Evolutionary conservation across 192 early-diverging fungal genomes (phyloP).

Genomic region (Gorgonomyces haynaldii): DNA sequence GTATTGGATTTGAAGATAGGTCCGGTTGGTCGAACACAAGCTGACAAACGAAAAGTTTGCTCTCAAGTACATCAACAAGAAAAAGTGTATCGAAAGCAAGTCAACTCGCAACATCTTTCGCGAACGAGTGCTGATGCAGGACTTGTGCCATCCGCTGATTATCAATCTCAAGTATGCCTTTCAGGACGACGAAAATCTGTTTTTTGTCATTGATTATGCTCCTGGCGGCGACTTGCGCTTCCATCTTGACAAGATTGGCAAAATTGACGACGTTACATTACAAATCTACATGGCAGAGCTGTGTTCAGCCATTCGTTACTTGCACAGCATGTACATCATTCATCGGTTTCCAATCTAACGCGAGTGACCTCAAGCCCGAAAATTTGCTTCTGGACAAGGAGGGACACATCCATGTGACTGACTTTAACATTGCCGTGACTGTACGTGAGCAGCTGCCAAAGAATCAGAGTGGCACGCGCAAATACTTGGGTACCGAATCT

Average conservation of each 20-base stretch:
- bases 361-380: constrained; percentile 14
- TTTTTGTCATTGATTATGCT: constrained; percentile 50
- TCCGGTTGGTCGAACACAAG: background rate
- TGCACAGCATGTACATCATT: constrained; percentile 64
- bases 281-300: constrained; percentile 75
- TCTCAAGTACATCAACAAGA: constrained; percentile 95
- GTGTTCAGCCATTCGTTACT: constrained; percentile 56
- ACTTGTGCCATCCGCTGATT: constrained; percentile 74
- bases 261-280: constrained; percentile 18
- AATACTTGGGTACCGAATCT: constrained; percentile 66
- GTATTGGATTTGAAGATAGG: constrained; percentile 46
- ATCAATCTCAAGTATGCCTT: constrained; percentile 55
- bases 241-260: constrained; percentile 20
- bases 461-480: constrained; percentile 65
- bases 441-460: constrained; percentile 2
- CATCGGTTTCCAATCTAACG: constrained; percentile 54
- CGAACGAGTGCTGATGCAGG: constrained; percentile 78
- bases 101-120: constrained; percentile 84
- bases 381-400: constrained; percentile 11
- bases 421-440: constrained; percentile 46
- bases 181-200: constrained; percentile 51
- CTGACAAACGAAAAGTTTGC: constrained; percentile 72
- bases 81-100: constrained; percentile 70
- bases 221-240: constrained; percentile 47
- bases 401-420: constrained; percentile 24